Percentiles rank a stretch among this genome's conserved stretches.
Conservation (phyloP, 306 rosid genomes). For the Cercis canadensis region DNA sequence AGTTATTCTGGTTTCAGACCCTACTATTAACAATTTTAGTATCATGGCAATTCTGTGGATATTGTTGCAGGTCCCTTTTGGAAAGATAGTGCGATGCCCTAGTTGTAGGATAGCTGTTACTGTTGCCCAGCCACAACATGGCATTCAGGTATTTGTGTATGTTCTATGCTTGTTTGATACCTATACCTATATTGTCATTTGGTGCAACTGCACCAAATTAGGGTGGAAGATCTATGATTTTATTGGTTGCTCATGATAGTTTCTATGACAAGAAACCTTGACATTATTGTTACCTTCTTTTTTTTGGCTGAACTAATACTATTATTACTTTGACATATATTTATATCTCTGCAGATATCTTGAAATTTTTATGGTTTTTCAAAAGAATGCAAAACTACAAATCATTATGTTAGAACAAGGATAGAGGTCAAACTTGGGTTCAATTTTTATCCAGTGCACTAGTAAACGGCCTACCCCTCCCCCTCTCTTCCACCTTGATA, state of each 20-base stretch:
- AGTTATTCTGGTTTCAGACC: conserved; percentile 8
- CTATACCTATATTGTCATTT: no score
- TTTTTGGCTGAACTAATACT: no score
- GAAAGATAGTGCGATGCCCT: conserved; percentile 93
- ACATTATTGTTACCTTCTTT: no score
- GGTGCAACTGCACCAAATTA: background rate
- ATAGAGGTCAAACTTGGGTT: conserved; percentile 10
- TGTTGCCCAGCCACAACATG: conserved; percentile 97
- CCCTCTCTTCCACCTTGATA: background rate
- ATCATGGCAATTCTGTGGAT: conserved; percentile 18
- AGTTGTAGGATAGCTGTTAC: conserved; percentile 81
- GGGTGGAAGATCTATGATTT: background rate
- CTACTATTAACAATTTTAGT: background rate
- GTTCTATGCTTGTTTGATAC: conserved; percentile 15
- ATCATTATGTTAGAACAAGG: conserved; percentile 27
- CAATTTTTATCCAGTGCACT: conserved; percentile 17
- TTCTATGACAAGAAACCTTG: background rate
- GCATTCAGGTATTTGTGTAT: conserved; percentile 75
- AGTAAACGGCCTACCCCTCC: background rate
- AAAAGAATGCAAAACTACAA: background rate
- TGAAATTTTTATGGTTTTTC: conserved; percentile 7
- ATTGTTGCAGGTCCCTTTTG: conserved; percentile 81
- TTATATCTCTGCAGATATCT: conserved; percentile 7
- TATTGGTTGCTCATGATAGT: conserved; percentile 3
- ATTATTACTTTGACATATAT: conserved; percentile 9